Evolutionary conservation across 495 filamentous ascomycete genomes (phyloP).

Genomic region (Talaromyces trachyspermus): DNA sequence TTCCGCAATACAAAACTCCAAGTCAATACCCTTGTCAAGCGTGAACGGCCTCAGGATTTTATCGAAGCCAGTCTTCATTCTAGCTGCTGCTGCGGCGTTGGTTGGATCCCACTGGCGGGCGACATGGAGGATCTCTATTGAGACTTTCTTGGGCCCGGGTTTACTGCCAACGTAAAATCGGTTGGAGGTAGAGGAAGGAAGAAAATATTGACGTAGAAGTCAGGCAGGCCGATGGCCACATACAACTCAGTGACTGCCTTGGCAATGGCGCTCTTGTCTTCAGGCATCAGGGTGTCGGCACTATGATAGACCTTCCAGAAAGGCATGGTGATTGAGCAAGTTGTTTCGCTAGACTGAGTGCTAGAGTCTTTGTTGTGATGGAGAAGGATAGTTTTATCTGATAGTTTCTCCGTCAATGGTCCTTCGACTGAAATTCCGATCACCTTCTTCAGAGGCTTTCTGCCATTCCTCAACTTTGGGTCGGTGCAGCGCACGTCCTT

Average conservation of each 20-base stretch:
- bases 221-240: slow-evolving; percentile 17
- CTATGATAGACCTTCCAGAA: slow-evolving; percentile 9
- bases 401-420: neutral
- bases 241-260: slow-evolving; percentile 13
- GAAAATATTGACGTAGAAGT: slow-evolving; percentile 17
- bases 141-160: slow-evolving; percentile 5
- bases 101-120: slow-evolving; percentile 9
- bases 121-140: slow-evolving; percentile 10
- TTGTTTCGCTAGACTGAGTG: neutral
- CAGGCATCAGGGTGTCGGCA: slow-evolving; percentile 4
- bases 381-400: neutral
- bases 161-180: slow-evolving; percentile 6
- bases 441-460: no score
- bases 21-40: slow-evolving; percentile 10
- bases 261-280: slow-evolving; percentile 13
- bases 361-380: neutral
- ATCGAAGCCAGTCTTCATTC: slow-evolving; percentile 2
- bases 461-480: no score
- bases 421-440: no score
- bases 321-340: slow-evolving; percentile 10
- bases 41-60: slow-evolving; percentile 9
- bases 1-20: slow-evolving; percentile 13
- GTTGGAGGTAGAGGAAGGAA: slow-evolving; percentile 1
- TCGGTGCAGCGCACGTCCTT: no score
- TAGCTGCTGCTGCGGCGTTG: neutral